Evolutionary conservation across 2,329 filamentous ascomycete species (phyloP).

Genomic region (Orbilia brochopaga): DNA sequence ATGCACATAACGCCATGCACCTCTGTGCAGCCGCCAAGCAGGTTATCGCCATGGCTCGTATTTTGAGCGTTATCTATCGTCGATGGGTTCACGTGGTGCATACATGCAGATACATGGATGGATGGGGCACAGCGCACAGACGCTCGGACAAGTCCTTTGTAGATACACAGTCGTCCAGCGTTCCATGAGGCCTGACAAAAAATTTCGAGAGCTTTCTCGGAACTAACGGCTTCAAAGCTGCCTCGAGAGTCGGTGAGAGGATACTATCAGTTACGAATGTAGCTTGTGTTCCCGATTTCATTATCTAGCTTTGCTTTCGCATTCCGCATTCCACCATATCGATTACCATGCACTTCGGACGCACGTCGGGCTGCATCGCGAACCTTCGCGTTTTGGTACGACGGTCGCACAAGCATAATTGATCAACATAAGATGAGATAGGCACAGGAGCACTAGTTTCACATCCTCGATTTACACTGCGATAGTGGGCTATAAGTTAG

Average conservation of each 20-base stretch:
- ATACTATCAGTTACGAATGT: too few relatives aligned
- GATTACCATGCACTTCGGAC: constrained; percentile 9
- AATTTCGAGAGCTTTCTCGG: too few relatives aligned
- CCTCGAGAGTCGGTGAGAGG: too few relatives aligned
- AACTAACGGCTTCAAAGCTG: too few relatives aligned
- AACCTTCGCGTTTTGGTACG: constrained; percentile 8
- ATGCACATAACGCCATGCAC: background rate
- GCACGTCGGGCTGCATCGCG: background rate
- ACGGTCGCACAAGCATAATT: constrained; percentile 5
- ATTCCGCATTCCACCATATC: background rate
- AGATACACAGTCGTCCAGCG: too few relatives aligned
- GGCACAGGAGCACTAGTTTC: too few relatives aligned
- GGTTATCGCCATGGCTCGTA: background rate
- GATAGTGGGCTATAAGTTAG: too few relatives aligned
- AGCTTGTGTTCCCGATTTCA: background rate
- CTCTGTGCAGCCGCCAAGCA: constrained; percentile 1
- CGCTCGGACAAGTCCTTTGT: too few relatives aligned
- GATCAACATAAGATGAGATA: background rate
- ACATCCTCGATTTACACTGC: too few relatives aligned
- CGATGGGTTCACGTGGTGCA: constrained; percentile 5
- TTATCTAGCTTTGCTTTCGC: background rate
- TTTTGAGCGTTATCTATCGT: constrained; percentile 1
- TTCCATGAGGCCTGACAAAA: too few relatives aligned
- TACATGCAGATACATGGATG: background rate
- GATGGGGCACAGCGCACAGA: too few relatives aligned